Percentiles rank a stretch among this genome's conserved stretches.
phyloP scores from a whole-genome alignment of 768 basidiomycete genomes.

The Cantharellus anzutake region DNA sequence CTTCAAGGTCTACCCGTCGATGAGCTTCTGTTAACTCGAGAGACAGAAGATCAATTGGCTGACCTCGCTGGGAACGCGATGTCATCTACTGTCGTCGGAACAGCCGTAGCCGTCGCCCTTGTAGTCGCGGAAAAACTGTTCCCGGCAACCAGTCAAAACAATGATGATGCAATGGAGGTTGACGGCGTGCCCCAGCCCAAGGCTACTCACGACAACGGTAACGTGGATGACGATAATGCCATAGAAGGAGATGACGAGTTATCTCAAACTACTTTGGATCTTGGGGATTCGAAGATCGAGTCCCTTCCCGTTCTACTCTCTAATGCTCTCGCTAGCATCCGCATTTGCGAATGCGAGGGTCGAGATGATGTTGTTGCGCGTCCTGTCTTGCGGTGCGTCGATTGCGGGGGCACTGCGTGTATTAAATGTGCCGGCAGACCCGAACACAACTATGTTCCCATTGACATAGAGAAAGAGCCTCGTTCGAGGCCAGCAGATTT shows the following conservation, averaged over 20 bases:
- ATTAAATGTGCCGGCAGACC: slow-evolving; percentile 78
- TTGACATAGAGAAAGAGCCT: slow-evolving; percentile 31
- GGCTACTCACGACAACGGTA: slow-evolving; percentile 18
- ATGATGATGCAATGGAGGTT: slow-evolving; percentile 40
- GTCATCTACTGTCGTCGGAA: slow-evolving; percentile 91
- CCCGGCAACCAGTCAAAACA: slow-evolving; percentile 44
- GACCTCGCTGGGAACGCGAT: slow-evolving; percentile 95
- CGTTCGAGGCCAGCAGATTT: slow-evolving; percentile 61
- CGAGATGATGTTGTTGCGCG: slow-evolving; percentile 55
- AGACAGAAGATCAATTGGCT: slow-evolving; percentile 83
- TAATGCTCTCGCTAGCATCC: slow-evolving; percentile 46
- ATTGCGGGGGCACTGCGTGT: slow-evolving; percentile 68
- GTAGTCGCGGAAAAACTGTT: slow-evolving; percentile 47
- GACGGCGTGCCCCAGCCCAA: slow-evolving; percentile 13
- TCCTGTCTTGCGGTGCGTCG: slow-evolving; percentile 44
- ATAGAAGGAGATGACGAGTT: slow-evolving; percentile 60
- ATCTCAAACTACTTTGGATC: slow-evolving; percentile 40
- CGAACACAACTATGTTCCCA: slow-evolving; percentile 51
- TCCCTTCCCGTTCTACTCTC: slow-evolving; percentile 37
- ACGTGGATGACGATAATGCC: slow-evolving; percentile 25
- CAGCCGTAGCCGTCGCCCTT: slow-evolving; percentile 70
- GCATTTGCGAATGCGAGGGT: slow-evolving; percentile 85
- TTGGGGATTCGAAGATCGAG: slow-evolving; percentile 31
- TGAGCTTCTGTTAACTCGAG: slow-evolving; percentile 77
- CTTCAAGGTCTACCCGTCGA: slow-evolving; percentile 92